Base-by-base conservation (phyloP, 257 asterid species). In the Ehretia macrophylla region DNA sequence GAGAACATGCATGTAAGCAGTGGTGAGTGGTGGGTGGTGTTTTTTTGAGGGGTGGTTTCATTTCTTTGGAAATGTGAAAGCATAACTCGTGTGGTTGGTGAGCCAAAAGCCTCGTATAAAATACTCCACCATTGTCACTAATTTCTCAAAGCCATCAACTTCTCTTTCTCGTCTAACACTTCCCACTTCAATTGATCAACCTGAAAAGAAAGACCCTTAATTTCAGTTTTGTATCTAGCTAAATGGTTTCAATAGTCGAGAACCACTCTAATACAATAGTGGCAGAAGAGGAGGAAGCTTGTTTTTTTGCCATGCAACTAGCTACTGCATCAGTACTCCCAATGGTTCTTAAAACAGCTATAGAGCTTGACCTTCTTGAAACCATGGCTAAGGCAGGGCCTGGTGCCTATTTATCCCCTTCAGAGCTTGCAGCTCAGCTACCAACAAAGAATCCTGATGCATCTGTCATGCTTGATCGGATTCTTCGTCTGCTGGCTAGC, bases 351-450 rank as follows among this genome's bases (percentile, higher is more conserved):
- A 83, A 76, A 68, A 49, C 89, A 64, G 95, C 94, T 20, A 50
- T 90, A 8, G 93, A 90, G 46, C 91, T 90, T 39, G 80, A 85
- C 65, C 59, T 90, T 42, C 86, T 87, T 1, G 96, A 91, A 67
- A 76, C 83, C 14, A 85, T 91, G 51, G 82, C 83, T 57, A 79
- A 78, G 19, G 79, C 83, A 5, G 88, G 94, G 10, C 75, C 84
- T 12, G 92, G 72, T 17, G 84, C 85, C 8, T 67, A 55, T 9
- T 72, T 82, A 1, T 85, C 91, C 1, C 78, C 96, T 3, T 55
- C 81, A 14, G 82, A 88, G 1, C 64, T 88, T 40, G 90, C 83
- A 1, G 74, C 80, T 20, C 83, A 79, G 66, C 60, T 88, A 11
- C 84, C 88, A 14, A 64, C 80, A 0, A 44, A 60, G 52, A 85